Base-by-base conservation (phyloP, 225 moss, liverwort and hornwort species). In the Anthoceros angustus region DNA sequence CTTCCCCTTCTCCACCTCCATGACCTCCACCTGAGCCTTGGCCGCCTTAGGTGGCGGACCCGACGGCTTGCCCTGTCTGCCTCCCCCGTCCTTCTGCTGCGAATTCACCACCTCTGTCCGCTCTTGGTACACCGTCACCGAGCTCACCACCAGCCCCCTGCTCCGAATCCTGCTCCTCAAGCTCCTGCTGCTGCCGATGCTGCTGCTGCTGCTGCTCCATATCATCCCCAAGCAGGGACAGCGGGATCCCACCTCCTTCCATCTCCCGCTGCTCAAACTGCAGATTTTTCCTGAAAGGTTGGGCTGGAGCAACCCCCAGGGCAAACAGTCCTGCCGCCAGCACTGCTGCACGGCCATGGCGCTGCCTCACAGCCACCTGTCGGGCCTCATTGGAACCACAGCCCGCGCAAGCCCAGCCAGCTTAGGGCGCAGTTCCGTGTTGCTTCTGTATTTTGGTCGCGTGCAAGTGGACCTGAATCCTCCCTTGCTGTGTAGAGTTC, bases 1-100 rank as follows among this genome's bases (percentile, higher is more conserved):
- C 77, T 92, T 98, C 20, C 92, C 92, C 78, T 89, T 88, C 70
- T 84, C 77, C 11, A 83, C 74, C 66, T 89, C 86, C 15, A 79
- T 82, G 25, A 71, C 74, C 14, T 85, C 82, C 14, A 76, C 72
- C 21, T 77, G n/a, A 8, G 70, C 73, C 2, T 70, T 74, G 7
- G 84, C 63, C 7, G 74, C 74, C 75, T 79, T 86, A 18, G 64
- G 55, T 32, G 32, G 32, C 32, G 32, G 32, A 32, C 32, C 32
- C 4, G 32, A 32, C 32, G 32, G 32, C 4, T 32, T 32, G 1
- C 32, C 32, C 32, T 32, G 32, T 55, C 55, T 55, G 8, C n/a
- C 8, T 23, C 23, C 23, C 0, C 55, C 55, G 14, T 55, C 55
- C 55, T 55, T 55, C n/a, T 55, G 55, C 55, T 55, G 55, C 55